Evolutionary conservation across 192 early-diverging fungal species (phyloP), one percentile per base, ranked within the genome.

Genomic region (Physocladia obscura): DNA sequence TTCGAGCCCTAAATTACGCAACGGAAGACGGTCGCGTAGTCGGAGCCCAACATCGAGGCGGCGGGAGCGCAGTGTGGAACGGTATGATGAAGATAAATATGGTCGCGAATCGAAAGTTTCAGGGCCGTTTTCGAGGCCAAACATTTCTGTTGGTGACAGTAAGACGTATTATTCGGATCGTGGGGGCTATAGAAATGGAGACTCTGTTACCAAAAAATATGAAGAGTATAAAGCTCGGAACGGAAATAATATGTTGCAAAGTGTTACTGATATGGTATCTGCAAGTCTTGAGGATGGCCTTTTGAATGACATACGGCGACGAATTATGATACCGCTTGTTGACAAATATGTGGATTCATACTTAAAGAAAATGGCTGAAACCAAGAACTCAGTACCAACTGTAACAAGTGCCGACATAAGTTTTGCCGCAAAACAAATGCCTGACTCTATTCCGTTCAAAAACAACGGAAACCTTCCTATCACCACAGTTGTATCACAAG

Each of bases 241-340:
- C n/a, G n/a, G n/a, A n/a, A n/a, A n/a, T n/a, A n/a, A n/a, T n/a
- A n/a, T 44, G 40, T 44, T 44, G 40, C 8, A 31, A 15, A 48
- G 32, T 4, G 69, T 61, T 19, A 32, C 29, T 29, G 29, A 60
- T 1, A 27, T 70, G 36, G 58, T 70, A 21, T 27, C 32, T 5
- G 22, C 19, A 11, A 55, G 36, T 32, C 32, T 70, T 15, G 49
- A n/a, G 31, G 57, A 70, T n/a, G 47, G 21, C 4, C 29, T 70
- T 11, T 32, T 57, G 44, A 60, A 47, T 47, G 69, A 70, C 35
- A 60, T 70, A 0, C 17, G 31, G 5, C 56, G 69, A 4, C 56
- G 40, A 6, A 11, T 70, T 6, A 21, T 70, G 6, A 26, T 38
- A 1, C 69, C 69, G 17, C 21, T 49, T 15, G 49, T 70, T 21